These are phyloP conservation scores for Globisporangium mamillatum DNA, from an alignment of 352 stramenopile species.

Conservation along the genomic window DNA sequence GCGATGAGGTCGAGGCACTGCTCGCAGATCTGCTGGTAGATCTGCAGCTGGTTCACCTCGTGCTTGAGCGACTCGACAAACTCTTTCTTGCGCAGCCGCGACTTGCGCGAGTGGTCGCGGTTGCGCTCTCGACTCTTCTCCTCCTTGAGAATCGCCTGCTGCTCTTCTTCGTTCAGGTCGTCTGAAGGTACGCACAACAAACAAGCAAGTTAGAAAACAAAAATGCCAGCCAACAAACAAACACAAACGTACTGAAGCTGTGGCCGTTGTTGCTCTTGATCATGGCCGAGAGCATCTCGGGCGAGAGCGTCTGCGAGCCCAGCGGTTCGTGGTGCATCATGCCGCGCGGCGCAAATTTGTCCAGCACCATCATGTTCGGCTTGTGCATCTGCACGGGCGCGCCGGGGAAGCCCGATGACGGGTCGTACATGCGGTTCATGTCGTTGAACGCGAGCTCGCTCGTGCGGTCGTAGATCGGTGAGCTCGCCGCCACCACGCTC, in stretches of 20 bases:
- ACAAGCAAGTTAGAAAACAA: neutral
- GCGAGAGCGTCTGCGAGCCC: slow-evolving; percentile 74
- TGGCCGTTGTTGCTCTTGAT: slow-evolving; percentile 74
- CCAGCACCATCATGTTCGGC: slow-evolving; percentile 13
- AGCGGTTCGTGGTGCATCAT: slow-evolving; percentile 38
- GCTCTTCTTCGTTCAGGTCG: slow-evolving; percentile 81
- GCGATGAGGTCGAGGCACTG: slow-evolving; percentile 79
- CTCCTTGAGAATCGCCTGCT: slow-evolving; percentile 75
- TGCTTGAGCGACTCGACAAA: slow-evolving; percentile 94
- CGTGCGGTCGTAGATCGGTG: slow-evolving; percentile 46
- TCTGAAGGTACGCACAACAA: slow-evolving; percentile 28
- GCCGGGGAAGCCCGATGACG: slow-evolving; percentile 41
- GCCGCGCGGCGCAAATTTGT: slow-evolving; percentile 19
- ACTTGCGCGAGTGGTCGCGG: slow-evolving; percentile 94
- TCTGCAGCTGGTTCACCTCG: slow-evolving; percentile 77
- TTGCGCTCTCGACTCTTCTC: slow-evolving; percentile 91
- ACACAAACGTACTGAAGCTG: slow-evolving; percentile 39
- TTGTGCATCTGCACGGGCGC: slow-evolving; percentile 52
- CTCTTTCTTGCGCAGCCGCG: slow-evolving; percentile 92
- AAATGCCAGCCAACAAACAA: neutral
- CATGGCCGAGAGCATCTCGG: slow-evolving; percentile 78
- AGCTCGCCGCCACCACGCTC: slow-evolving; percentile 24
- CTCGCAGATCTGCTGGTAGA: slow-evolving; percentile 85
- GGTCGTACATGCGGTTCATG: slow-evolving; percentile 71
- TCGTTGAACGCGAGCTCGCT: slow-evolving; percentile 66